Evolutionary conservation across 1,284 basidiomycete species (phyloP).

Genomic region (Leccinum solheimii): DNA sequence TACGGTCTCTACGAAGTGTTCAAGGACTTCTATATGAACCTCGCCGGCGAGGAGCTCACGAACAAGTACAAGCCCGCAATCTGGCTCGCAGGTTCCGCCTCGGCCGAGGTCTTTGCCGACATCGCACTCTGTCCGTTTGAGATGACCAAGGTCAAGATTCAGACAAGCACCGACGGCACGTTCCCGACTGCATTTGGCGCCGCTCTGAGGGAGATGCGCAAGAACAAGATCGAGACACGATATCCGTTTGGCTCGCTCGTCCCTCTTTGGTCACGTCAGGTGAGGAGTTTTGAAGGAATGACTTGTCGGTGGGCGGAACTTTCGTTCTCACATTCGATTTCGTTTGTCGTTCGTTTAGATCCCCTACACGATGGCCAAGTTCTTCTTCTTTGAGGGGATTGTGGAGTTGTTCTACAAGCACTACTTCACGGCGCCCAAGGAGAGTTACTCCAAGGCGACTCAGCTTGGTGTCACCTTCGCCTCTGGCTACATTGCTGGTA

Average conservation of each 20-base stretch:
- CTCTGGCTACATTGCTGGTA: slow-evolving; percentile 81
- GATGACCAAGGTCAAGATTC: slow-evolving; percentile 86
- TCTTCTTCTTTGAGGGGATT: slow-evolving; percentile 83
- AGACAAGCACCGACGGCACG: slow-evolving; percentile 69
- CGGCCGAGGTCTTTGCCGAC: slow-evolving; percentile 95
- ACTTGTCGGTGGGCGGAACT: background rate
- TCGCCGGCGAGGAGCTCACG: slow-evolving; percentile 80
- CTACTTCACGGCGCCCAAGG: slow-evolving; percentile 73
- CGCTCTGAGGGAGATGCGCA: slow-evolving; percentile 68
- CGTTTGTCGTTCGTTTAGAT: slow-evolving; percentile 48
- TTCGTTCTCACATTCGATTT: background rate
- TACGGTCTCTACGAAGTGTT: slow-evolving; percentile 95
- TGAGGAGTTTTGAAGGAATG: slow-evolving; percentile 22
- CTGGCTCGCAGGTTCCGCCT: slow-evolving; percentile 92
- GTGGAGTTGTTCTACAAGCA: slow-evolving; percentile 75
- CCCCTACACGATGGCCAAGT: slow-evolving; percentile 87
- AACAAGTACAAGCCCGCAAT: slow-evolving; percentile 89
- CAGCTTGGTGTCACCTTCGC: slow-evolving; percentile 81
- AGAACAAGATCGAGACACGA: slow-evolving; percentile 63
- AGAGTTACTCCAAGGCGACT: slow-evolving; percentile 66
- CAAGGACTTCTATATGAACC: slow-evolving; percentile 89
- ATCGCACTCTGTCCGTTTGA: slow-evolving; percentile 82
- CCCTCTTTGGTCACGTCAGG: slow-evolving; percentile 83
- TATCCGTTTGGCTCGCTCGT: slow-evolving; percentile 81
- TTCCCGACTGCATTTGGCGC: slow-evolving; percentile 74